phyloP scores from a whole-genome alignment of 2,329 filamentous ascomycete genomes.

The Beauveria brongniartii region DNA sequence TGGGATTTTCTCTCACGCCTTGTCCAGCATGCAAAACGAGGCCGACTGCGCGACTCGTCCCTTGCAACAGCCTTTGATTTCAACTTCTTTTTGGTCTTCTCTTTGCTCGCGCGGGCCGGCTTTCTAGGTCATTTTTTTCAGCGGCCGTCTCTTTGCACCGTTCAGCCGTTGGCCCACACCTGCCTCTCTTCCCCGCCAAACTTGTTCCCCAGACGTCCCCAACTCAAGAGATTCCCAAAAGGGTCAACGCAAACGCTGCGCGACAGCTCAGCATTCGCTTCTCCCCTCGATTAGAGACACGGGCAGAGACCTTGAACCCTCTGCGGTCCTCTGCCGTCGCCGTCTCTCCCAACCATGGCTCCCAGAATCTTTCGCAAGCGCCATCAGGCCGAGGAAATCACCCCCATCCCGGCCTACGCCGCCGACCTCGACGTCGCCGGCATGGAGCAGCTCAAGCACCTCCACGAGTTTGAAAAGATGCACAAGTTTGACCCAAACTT shows the following conservation, averaged over 20 bases:
- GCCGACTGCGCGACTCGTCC: too few relatives aligned
- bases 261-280: not conserved
- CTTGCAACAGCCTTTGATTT: too few relatives aligned
- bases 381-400: constrained; percentile 37
- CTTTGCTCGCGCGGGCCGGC: not conserved
- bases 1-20: not conserved
- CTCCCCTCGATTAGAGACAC: not conserved
- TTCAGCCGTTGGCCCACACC: not conserved
- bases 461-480: constrained; percentile 50
- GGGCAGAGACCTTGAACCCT: not conserved
- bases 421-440: constrained; percentile 32
- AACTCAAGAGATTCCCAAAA: not conserved
- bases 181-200: not conserved
- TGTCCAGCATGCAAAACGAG: not conserved
- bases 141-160: not conserved
- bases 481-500: constrained; percentile 59
- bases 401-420: constrained; percentile 31
- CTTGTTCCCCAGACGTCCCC: not conserved
- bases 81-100: not conserved
- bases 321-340: not conserved
- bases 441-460: constrained; percentile 34
- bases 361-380: constrained; percentile 36
- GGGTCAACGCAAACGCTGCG: not conserved
- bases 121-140: not conserved
- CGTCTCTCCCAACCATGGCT: constrained; percentile 12